A percentile compares a stretch with the other conserved stretches of the same genome.
phyloP scores from a whole-genome alignment of 129 eudicot species.

The Centella asiatica region DNA sequence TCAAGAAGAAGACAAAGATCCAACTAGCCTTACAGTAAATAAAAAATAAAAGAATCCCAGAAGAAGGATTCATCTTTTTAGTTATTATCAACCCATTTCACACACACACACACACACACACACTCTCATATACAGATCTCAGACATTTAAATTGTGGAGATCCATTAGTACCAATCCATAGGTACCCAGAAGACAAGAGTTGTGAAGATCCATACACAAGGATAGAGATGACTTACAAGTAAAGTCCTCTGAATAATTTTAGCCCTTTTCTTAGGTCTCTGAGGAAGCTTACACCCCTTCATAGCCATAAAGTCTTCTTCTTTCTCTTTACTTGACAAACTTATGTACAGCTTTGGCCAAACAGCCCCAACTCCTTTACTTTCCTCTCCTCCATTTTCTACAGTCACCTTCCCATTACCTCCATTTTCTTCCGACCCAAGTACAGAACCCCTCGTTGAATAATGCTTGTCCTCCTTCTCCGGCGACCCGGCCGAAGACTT shows the following conservation, averaged over 20 bases:
- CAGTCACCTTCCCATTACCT: constrained; percentile 18
- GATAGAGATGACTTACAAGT: constrained; percentile 35
- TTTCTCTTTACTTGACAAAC: constrained; percentile 58
- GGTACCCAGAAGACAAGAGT: too few relatives aligned
- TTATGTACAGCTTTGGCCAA: constrained; percentile 50
- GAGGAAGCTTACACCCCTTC: constrained; percentile 74
- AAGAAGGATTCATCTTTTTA: neutral
- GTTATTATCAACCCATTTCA: neutral
- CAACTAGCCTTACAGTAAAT: too few relatives aligned
- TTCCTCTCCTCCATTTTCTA: constrained; percentile 22
- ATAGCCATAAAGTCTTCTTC: constrained; percentile 71
- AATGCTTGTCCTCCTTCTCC: constrained; percentile 39
- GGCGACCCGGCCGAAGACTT: constrained; percentile 35
- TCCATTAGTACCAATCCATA: too few relatives aligned
- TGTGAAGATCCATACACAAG: neutral
- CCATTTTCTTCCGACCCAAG: constrained; percentile 28
- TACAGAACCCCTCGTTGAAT: constrained; percentile 28
- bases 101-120: neutral
- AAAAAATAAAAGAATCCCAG: neutral
- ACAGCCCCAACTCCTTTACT: constrained; percentile 26
- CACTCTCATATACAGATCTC: neutral
- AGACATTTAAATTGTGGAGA: neutral
- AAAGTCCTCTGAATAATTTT: constrained; percentile 53
- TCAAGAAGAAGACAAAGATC: neutral
- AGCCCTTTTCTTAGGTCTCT: constrained; percentile 63